Evolutionary conservation across 148 eudicot genomes (phyloP).

Genomic region (Rhododendron ovatum): DNA sequence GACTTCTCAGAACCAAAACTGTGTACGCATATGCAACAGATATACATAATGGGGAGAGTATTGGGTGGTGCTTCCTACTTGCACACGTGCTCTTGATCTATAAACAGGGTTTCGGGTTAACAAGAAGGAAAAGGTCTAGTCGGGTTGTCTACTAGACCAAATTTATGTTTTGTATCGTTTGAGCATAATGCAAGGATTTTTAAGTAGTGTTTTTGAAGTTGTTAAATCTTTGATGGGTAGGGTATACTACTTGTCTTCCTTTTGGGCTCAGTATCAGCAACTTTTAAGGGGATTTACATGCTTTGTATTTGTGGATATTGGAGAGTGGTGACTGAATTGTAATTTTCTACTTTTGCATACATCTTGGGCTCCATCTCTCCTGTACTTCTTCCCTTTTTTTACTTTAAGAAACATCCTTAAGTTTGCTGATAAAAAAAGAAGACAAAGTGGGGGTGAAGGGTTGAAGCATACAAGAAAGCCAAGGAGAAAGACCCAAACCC

Average conservation of each 20-base stretch:
- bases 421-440: neutral
- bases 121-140: neutral
- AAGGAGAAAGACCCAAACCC: neutral
- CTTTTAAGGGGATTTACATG: neutral
- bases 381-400: neutral
- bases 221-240: neutral
- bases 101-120: neutral
- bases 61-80: neutral
- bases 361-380: neutral
- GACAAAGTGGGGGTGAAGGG: neutral
- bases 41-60: neutral
- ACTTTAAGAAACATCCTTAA: neutral
- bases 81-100: neutral
- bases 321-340: neutral
- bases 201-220: neutral
- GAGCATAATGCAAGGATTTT: neutral
- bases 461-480: neutral
- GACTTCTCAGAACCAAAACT: neutral
- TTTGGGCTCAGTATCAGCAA: neutral
- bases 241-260: neutral
- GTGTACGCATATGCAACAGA: neutral
- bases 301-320: neutral
- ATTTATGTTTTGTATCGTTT: neutral
- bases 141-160: neutral
- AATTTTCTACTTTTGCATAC: neutral